Conservation (phyloP, 208 protist genomes). For the Crithidia brevicula region DNA sequence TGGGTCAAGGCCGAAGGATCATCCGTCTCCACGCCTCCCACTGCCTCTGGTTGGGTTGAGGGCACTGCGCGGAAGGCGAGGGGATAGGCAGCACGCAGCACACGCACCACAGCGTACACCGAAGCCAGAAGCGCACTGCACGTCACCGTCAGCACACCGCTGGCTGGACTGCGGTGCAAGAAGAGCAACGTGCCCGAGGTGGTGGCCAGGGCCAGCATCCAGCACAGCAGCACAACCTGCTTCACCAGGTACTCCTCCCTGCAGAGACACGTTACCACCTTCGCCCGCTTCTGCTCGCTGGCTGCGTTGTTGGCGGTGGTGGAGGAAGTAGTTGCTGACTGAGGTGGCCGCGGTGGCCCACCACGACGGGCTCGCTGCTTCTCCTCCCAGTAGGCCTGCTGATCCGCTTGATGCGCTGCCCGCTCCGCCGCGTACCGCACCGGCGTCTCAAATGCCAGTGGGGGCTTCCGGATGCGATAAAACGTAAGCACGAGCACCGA, state of each 20-base stretch:
- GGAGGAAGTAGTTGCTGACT: background rate
- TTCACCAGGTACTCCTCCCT: conserved; percentile 69
- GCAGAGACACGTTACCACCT: conserved; percentile 46
- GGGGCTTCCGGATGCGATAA: conserved; percentile 47
- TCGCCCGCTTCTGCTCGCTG: conserved; percentile 5
- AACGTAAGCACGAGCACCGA: conserved; percentile 30
- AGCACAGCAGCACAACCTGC: conserved; percentile 50
- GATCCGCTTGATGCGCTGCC: conserved; percentile 19
- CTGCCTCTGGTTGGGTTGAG: background rate
- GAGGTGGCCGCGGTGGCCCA: no score
- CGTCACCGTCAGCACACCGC: conserved; percentile 20
- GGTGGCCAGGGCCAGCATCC: conserved; percentile 24
- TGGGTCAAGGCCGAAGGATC: conserved; percentile 8
- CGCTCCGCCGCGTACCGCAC: conserved; percentile 23
- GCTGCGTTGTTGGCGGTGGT: background rate
- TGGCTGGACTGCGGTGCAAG: conserved; percentile 9
- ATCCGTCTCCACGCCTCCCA: background rate
- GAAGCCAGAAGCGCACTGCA: conserved; percentile 27
- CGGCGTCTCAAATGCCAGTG: conserved; percentile 41
- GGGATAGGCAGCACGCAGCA: conserved; percentile 15
- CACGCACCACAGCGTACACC: conserved; percentile 19
- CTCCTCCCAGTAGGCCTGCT: conserved; percentile 13
- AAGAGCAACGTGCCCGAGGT: conserved; percentile 28
- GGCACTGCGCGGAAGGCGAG: conserved; percentile 16
- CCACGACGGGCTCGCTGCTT: background rate